Conservation (phyloP, 2,329 filamentous ascomycete genomes). For the Penicillium sp. region DNA sequence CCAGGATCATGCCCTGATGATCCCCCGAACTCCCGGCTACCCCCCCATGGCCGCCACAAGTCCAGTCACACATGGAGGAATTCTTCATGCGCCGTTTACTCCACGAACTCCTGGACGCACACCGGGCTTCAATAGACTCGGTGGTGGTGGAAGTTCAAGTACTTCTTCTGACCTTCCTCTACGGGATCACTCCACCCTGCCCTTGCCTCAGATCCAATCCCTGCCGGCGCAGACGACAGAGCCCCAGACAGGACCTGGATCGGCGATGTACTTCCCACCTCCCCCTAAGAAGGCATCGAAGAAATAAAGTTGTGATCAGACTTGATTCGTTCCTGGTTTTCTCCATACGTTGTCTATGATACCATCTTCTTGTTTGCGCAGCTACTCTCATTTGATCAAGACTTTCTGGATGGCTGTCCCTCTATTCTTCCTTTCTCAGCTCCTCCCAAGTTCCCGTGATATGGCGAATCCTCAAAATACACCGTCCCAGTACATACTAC, state of each 20-base stretch:
- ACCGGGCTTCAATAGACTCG: conserved; percentile 50
- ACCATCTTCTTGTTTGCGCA: conserved; percentile 22
- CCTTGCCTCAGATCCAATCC: conserved; percentile 31
- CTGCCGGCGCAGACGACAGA: conserved; percentile 31
- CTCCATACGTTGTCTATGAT: conserved; percentile 17
- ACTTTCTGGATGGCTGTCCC: neutral
- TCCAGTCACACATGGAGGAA: conserved; percentile 19
- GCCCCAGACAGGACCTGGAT: conserved; percentile 18
- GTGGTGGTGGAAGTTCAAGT: conserved; percentile 35
- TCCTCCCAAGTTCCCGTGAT: neutral
- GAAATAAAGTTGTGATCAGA: conserved; percentile 21
- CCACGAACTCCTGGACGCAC: conserved; percentile 40
- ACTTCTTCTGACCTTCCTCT: conserved; percentile 49
- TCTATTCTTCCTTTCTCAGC: neutral
- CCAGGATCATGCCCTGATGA: conserved; percentile 31
- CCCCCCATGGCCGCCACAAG: conserved; percentile 38
- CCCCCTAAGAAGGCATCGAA: conserved; percentile 49
- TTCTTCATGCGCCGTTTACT: conserved; percentile 35
- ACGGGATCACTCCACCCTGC: conserved; percentile 40
- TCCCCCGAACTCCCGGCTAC: conserved; percentile 36
- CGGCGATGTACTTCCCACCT: conserved; percentile 51
- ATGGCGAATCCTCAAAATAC: conserved; percentile 22
- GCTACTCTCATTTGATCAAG: conserved; percentile 7
- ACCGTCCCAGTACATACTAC: conserved; percentile 21
- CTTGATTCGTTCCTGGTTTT: neutral